phyloP scores from a whole-genome alignment of 208 protist species.

The Kentomonas sorsogonicus region DNA sequence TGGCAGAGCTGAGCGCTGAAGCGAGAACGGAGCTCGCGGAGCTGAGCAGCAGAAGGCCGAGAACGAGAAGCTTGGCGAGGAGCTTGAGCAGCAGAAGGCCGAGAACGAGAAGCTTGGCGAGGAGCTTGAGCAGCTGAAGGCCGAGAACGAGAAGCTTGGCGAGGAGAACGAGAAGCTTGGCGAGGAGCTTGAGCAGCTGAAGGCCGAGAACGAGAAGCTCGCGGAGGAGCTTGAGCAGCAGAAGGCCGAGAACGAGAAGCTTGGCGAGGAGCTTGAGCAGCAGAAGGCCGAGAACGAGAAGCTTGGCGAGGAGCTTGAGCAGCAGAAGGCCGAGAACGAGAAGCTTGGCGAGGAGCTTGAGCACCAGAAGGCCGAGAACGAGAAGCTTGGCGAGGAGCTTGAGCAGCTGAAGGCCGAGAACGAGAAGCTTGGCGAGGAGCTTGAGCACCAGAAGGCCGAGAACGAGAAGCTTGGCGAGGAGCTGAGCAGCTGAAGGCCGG shows the following conservation, averaged over 20 bases:
- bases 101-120: too few species aligned
- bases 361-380: slow-evolving; percentile 5
- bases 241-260: slow-evolving; percentile 20
- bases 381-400: slow-evolving; percentile 3
- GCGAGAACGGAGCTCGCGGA: too few species aligned
- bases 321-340: slow-evolving; percentile 3
- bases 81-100: too few species aligned
- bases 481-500: too few species aligned
- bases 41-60: neutral
- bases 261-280: slow-evolving; percentile 16
- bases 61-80: slow-evolving; percentile 11
- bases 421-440: neutral
- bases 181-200: slow-evolving; percentile 15
- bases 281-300: slow-evolving; percentile 18
- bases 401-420: neutral
- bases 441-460: neutral
- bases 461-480: neutral
- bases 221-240: slow-evolving; percentile 7
- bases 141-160: too few species aligned
- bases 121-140: too few species aligned
- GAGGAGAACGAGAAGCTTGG: too few species aligned
- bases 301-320: slow-evolving; percentile 2
- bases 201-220: slow-evolving; percentile 7
- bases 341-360: slow-evolving; percentile 10
- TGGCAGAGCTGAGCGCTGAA: too few species aligned